Evolutionary conservation across 768 basidiomycete genomes (phyloP).

Genomic region (Epithele typhae): DNA sequence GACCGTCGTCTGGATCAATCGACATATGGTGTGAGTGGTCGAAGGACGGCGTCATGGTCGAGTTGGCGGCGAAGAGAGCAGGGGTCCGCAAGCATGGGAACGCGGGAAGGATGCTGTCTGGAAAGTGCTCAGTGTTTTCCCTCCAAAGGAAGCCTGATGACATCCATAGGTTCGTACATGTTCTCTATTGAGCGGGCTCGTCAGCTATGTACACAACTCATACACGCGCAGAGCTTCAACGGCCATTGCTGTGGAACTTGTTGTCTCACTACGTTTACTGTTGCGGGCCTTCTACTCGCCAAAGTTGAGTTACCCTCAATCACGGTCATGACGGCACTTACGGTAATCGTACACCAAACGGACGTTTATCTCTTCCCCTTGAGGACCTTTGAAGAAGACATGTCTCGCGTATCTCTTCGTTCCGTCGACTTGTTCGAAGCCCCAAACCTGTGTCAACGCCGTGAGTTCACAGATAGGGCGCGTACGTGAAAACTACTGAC

Average conservation of each 20-base stretch:
- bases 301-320: no score
- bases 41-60: conserved; percentile 75
- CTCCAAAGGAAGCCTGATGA: conserved; percentile 18
- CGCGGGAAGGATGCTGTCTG: conserved; percentile 77
- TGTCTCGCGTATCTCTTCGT: conserved; percentile 59
- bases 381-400: conserved; percentile 59
- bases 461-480: conserved; percentile 13
- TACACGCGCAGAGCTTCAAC: no score
- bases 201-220: background rate
- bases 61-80: conserved; percentile 74
- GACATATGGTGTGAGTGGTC: conserved; percentile 95
- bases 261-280: no score
- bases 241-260: no score
- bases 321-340: conserved; percentile 29
- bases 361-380: conserved; percentile 50
- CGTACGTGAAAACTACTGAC: conserved; percentile 29
- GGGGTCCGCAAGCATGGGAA: conserved; percentile 85
- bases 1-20: conserved; percentile 79
- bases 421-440: conserved; percentile 53
- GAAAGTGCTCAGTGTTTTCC: conserved; percentile 69
- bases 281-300: no score
- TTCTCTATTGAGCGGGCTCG: background rate
- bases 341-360: conserved; percentile 67
- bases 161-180: background rate
- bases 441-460: conserved; percentile 44